Base-by-base conservation (phyloP, 768 basidiomycete species). In the Lactarius trivialis region DNA sequence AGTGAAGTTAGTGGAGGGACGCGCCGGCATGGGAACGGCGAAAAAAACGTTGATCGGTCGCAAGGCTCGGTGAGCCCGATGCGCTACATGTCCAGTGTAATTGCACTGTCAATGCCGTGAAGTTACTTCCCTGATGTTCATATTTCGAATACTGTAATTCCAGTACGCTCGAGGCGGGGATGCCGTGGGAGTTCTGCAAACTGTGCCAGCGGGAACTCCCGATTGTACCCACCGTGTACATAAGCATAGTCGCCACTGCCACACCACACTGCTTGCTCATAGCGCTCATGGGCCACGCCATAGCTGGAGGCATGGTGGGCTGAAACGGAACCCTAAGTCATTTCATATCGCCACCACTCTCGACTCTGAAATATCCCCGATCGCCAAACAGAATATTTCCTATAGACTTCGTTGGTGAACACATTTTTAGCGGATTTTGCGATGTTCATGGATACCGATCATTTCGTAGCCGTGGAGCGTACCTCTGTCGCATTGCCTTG, bases 1-100 rank as follows among this genome's bases (percentile, higher is more conserved):
- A 72, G 78, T 75, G 56, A 78, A 74, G 64, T 62, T 75, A 11
- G 60, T 73, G 43, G 71, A 72, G 61, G 67, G 73, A 21, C 71
- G 74, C 64, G 74, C 59, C 28, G 63, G 74, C 11, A 73, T 75
- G 32, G 82, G 80, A 72, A 82, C 80, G 60, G 80, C 79, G 39
- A 88, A 88, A 76, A 75, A 77, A 62, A 73, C 71, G 48, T 64
- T 86, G 57, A 71, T 85, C 39, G 85, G 85, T 45, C 51, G 51
- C 51, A 52, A 52, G 14, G 51, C 30, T 33, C 17, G 48, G 51
- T 52, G 51, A n/a, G 30, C 51, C 51, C 12, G 32, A 52, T 21
- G 30, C 30, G 30, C 17, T 33, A 21, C 26, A 11, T 39, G 11
- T 30, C 36, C 7, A 8, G 33, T 11, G n/a, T n/a, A n/a, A 8